Evolutionary conservation across 352 stramenopile species (phyloP).

Genomic region (Pelagophyceae sp.): DNA sequence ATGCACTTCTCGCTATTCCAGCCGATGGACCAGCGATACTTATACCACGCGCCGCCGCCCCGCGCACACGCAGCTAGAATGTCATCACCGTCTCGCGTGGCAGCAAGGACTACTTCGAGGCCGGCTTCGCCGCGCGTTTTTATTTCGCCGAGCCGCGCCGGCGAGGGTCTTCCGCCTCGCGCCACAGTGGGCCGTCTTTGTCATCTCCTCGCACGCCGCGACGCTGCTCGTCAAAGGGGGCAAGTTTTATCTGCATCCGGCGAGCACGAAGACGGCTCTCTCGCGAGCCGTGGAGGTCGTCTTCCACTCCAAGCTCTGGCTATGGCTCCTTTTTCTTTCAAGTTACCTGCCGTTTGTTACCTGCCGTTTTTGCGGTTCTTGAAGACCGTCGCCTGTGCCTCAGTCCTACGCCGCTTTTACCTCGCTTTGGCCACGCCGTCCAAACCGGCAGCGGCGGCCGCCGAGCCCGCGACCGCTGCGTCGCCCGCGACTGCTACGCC

Average conservation of each 20-base stretch:
- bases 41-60: background rate
- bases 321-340: too few relatives aligned
- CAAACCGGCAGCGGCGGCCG: too few relatives aligned
- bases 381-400: too few relatives aligned
- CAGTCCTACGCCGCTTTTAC: too few relatives aligned
- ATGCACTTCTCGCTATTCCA: slow-evolving; percentile 26
- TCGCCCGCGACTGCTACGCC: too few relatives aligned
- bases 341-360: too few relatives aligned
- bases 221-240: background rate
- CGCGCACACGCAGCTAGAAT: too few relatives aligned
- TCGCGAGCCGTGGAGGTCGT: background rate
- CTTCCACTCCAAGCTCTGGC: too few relatives aligned
- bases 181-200: background rate
- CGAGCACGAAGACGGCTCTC: background rate
- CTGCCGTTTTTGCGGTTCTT: too few relatives aligned
- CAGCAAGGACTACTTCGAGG: background rate
- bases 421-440: too few relatives aligned
- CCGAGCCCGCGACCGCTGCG: too few relatives aligned
- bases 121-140: background rate
- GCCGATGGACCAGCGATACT: slow-evolving; percentile 19
- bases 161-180: background rate
- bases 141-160: too few relatives aligned
- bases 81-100: background rate
- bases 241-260: background rate
- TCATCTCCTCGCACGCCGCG: background rate